These are phyloP conservation scores for Cutaneotrichosporon sp. DNA, from an alignment of 1,284 basidiomycete genomes.

Conservation along the genomic window DNA sequence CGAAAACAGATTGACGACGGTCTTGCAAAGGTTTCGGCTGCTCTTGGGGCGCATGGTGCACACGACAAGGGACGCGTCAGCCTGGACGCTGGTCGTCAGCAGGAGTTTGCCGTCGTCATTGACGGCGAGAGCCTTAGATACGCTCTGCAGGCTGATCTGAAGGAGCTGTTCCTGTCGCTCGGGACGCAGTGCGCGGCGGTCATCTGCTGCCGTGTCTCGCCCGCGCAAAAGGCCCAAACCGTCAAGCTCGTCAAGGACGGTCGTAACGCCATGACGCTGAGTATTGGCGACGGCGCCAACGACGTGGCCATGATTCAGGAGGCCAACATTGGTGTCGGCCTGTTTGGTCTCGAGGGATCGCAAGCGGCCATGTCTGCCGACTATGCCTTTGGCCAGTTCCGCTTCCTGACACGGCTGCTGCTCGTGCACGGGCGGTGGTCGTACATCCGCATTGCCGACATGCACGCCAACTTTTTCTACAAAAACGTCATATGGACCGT, in stretches of 20 bases:
- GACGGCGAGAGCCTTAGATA: conserved; percentile 88
- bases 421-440: conserved; percentile 96
- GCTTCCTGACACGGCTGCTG: conserved; percentile 84
- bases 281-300: conserved; percentile 81
- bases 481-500: conserved; percentile 61
- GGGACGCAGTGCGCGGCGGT: conserved; percentile 96
- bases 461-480: conserved; percentile 98
- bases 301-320: conserved; percentile 69
- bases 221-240: conserved; percentile 91
- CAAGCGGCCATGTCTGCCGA: conserved; percentile 99
- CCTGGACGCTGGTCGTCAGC: conserved; percentile 30
- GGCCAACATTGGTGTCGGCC: conserved; percentile 91
- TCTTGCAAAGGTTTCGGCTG: conserved; percentile 86
- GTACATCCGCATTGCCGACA: conserved; percentile 91
- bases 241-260: conserved; percentile 89
- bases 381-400: conserved; percentile 96
- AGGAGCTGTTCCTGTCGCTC: conserved; percentile 79
- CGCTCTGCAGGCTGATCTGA: conserved; percentile 71
- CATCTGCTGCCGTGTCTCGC: conserved; percentile 93
- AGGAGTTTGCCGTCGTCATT: conserved; percentile 81
- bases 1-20: conserved; percentile 86
- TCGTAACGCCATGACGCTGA: conserved; percentile 88
- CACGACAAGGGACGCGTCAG: conserved; percentile 13
- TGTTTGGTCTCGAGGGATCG: conserved; percentile 90
- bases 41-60: conserved; percentile 50